Evolutionary conservation across 1,284 basidiomycete genomes (phyloP).

Genomic region (Chalciporus sp.): DNA sequence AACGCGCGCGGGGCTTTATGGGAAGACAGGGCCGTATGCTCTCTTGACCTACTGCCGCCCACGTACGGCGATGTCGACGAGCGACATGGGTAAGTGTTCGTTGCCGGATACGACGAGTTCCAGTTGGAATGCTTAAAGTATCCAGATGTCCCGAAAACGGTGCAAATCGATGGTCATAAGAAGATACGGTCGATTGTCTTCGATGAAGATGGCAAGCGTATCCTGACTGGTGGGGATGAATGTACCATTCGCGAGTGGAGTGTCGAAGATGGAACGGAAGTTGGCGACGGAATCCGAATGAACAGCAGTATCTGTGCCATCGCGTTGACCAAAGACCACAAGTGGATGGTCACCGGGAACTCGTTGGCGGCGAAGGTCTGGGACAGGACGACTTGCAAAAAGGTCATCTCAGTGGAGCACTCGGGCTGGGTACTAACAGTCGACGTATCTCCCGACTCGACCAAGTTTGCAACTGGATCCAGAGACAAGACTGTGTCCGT

Average conservation of each 20-base stretch:
- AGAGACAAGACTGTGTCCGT: neutral
- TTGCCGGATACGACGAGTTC: too few species aligned
- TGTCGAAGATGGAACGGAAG: neutral
- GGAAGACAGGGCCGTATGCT: too few species aligned
- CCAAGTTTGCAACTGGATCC: neutral
- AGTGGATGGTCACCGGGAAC: conserved; percentile 10
- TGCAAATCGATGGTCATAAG: too few species aligned
- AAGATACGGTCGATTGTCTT: too few species aligned
- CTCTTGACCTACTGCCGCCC: too few species aligned
- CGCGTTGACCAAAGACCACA: conserved; percentile 9
- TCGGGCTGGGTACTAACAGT: neutral
- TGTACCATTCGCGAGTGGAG: conserved; percentile 3
- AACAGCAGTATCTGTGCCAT: neutral
- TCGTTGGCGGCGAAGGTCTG: neutral
- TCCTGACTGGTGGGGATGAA: neutral
- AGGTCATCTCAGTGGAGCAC: neutral
- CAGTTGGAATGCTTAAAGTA: too few species aligned
- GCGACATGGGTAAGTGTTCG: too few species aligned
- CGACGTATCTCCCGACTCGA: neutral
- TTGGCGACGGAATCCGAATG: neutral
- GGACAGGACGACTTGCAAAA: neutral
- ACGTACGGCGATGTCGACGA: too few species aligned
- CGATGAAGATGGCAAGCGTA: too few species aligned
- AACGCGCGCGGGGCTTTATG: too few species aligned
- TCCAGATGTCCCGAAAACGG: too few species aligned